These are phyloP conservation scores for Diaporthe sp. DNA, from an alignment of 2,329 filamentous ascomycete genomes.

Conservation along the genomic window DNA sequence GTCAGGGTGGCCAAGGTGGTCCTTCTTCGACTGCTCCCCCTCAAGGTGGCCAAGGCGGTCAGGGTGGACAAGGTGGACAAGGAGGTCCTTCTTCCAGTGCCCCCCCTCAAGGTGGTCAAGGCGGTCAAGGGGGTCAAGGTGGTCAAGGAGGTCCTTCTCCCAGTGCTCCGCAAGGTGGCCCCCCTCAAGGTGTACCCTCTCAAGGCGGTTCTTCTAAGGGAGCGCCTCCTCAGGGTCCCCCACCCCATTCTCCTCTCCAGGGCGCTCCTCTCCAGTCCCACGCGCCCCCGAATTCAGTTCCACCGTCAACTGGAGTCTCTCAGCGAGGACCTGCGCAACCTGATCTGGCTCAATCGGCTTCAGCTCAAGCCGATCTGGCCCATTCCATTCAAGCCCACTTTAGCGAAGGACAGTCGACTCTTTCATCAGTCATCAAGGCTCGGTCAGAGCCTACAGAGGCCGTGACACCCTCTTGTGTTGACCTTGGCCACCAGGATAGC, in stretches of 20 bases:
- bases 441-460: slow-evolving; percentile 8
- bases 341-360: slow-evolving; percentile 5
- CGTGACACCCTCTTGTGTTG: slow-evolving; percentile 34
- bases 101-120: neutral
- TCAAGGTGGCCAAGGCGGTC: neutral
- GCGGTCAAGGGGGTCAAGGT: neutral
- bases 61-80: neutral
- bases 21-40: no score
- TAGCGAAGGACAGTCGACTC: slow-evolving; percentile 8
- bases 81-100: no score
- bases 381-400: slow-evolving; percentile 1
- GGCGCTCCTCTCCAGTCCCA: slow-evolving; percentile 1
- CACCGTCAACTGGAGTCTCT: neutral
- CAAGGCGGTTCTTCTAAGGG: slow-evolving; percentile 15
- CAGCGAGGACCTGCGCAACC: neutral
- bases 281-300: neutral
- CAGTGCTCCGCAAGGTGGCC: neutral
- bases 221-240: neutral
- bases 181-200: neutral
- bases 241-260: slow-evolving; percentile 18
- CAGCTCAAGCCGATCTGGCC: slow-evolving; percentile 9
- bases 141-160: neutral
- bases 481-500: slow-evolving; percentile 33
- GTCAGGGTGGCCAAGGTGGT: neutral
- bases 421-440: slow-evolving; percentile 31